Evolutionary conservation across 2,329 filamentous ascomycete genomes (phyloP), one percentile per base, ranked within the genome.

Genomic region (Colletotrichum salicis): DNA sequence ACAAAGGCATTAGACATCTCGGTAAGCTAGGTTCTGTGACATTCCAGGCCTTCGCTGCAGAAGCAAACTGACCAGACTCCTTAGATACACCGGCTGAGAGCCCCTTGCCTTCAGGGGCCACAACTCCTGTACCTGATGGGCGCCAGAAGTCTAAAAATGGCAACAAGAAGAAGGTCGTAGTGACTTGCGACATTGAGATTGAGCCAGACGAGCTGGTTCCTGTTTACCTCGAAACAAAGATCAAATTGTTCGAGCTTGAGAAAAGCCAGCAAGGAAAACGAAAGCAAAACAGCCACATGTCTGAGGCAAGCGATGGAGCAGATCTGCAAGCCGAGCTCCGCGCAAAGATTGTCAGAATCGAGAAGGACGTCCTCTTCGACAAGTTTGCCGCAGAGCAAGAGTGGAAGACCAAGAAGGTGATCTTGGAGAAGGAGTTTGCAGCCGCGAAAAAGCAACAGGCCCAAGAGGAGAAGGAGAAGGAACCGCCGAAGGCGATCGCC

Each of bases 301-400:
- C 55, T 27, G 67, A 82, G 1, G 75, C 77, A 11, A 80, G 84
- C 33, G 79, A 81, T 19, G 80, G 88, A 27, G 87, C 89, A 72
- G 80, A 88, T 31, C 87, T 89, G 73, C 84, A 91, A 55, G 87
- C 88, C 11, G 94, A 91, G 76, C 82, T 97, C 2, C 86, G 92
- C 52, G 90, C 91, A 19, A 97, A 95, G 78, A 83, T 98, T 51
- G 87, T 90, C 48, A 89, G 89, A 72, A 94, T 98, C 54, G 92
- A 96, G 77, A 92, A 90, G 31, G 93, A 96, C 78, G 86, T 94
- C 19, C 83, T 96, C 3, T 95, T 95, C 76, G 93, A 96, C 78
- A 88, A 87, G 69, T 85, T 87, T 57, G 80, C 88, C 41, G 93
- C 92, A 5, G 89, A 93, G 67, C 84, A 88, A 71, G 84, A 88